Conservation (phyloP, 768 basidiomycete genomes). For the Glaciozyma antarctica region DNA sequence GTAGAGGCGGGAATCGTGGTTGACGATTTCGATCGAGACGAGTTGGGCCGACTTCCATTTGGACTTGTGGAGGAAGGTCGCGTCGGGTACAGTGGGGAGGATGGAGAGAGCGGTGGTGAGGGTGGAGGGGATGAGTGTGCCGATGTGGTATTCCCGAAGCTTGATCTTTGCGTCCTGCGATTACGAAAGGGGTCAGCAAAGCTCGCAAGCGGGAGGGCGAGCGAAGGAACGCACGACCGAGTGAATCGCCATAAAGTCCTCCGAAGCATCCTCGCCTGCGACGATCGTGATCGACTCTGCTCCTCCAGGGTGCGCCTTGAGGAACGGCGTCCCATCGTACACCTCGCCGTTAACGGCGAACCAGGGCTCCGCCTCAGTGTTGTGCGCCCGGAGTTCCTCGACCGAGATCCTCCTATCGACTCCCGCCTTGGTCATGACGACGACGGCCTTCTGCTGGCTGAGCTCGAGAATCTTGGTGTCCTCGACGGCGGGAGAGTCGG, state of each 20-base stretch:
- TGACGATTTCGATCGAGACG: constrained; percentile 41
- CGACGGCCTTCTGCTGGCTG: constrained; percentile 26
- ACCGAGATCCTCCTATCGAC: constrained; percentile 45
- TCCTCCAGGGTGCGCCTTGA: constrained; percentile 53
- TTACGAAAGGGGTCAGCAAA: not conserved
- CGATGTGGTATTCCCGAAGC: constrained; percentile 49
- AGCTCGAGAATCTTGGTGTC: constrained; percentile 12
- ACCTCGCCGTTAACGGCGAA: constrained; percentile 67
- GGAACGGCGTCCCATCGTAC: constrained; percentile 77
- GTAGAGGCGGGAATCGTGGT: constrained; percentile 49
- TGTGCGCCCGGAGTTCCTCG: constrained; percentile 43
- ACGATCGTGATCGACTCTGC: constrained; percentile 49
- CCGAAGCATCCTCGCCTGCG: constrained; percentile 54
- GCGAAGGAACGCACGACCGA: constrained; percentile 34
- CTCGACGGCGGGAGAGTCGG: constrained; percentile 6
- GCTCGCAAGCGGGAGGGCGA: not conserved
- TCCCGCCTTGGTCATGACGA: constrained; percentile 46
- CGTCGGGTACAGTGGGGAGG: constrained; percentile 11
- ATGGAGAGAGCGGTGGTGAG: constrained; percentile 2
- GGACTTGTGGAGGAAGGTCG: constrained; percentile 45
- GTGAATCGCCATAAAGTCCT: constrained; percentile 59
- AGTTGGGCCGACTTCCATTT: constrained; percentile 49
- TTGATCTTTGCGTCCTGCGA: constrained; percentile 44
- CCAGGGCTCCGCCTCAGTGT: constrained; percentile 61
- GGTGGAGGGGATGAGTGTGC: constrained; percentile 40